Evolutionary conservation across 2,329 filamentous ascomycete genomes (phyloP).

Genomic region (Ophiocordyceps polyrhachis-furcata): DNA sequence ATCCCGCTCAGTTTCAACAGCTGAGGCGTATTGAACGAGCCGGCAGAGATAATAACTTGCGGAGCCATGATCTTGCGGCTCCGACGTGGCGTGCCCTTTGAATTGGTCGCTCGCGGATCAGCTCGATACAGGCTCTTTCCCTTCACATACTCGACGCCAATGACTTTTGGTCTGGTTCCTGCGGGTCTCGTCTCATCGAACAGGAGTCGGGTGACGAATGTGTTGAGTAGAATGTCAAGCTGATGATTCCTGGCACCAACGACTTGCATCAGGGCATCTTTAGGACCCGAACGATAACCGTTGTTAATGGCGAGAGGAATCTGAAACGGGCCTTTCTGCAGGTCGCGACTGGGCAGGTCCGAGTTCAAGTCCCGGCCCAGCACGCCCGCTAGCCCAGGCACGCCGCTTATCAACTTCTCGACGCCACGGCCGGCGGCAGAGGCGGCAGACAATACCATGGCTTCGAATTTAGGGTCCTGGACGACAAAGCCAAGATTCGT

Average conservation of each 20-base stretch:
- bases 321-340: constrained; percentile 19
- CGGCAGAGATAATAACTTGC: constrained; percentile 29
- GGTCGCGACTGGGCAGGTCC: constrained; percentile 23
- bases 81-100: constrained; percentile 4
- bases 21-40: constrained; percentile 26
- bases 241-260: constrained; percentile 8
- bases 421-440: constrained; percentile 12
- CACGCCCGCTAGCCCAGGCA: constrained; percentile 9
- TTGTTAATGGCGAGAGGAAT: constrained; percentile 26
- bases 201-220: constrained; percentile 16
- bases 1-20: constrained; percentile 27
- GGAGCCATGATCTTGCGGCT: constrained; percentile 9
- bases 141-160: constrained; percentile 22
- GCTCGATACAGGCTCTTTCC: constrained; percentile 22
- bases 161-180: constrained; percentile 13
- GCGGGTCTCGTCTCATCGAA: constrained; percentile 10
- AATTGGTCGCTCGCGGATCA: constrained; percentile 15
- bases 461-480: constrained; percentile 30
- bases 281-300: constrained; percentile 25
- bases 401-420: constrained; percentile 2
- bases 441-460: constrained; percentile 7
- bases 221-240: constrained; percentile 8
- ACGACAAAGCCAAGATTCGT: constrained; percentile 31
- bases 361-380: constrained; percentile 29
- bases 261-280: constrained; percentile 25